phyloP scores from a whole-genome alignment of 2,329 filamentous ascomycete species.

The Phialophora verrucosa region DNA sequence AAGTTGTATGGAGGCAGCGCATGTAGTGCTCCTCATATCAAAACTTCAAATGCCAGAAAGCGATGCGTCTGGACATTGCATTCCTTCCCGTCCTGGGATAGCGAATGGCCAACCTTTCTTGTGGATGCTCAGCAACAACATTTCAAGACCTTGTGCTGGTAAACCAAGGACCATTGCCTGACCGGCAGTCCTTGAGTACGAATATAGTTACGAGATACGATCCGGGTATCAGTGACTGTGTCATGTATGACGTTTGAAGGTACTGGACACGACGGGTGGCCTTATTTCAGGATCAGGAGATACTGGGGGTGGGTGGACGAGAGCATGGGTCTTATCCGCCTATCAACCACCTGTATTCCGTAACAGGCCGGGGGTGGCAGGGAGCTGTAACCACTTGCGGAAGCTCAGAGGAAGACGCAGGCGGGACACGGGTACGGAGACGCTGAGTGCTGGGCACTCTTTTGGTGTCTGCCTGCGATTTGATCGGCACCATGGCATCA shows the following conservation, averaged over 20 bases:
- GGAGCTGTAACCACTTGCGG: slow-evolving; percentile 3
- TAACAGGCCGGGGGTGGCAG: neutral
- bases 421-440: neutral
- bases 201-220: neutral
- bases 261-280: neutral
- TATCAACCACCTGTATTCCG: neutral
- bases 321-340: neutral
- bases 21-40: neutral
- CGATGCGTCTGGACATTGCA: neutral
- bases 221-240: neutral
- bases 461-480: slow-evolving; percentile 20
- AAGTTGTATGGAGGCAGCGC: no score
- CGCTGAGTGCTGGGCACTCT: neutral
- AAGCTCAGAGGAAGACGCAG: slow-evolving; percentile 3
- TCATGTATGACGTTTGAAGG: neutral
- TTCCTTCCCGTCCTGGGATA: neutral
- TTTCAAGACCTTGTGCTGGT: neutral
- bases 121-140: neutral
- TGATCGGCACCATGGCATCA: slow-evolving; percentile 4
- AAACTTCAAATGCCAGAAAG: neutral
- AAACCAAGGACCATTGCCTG: neutral
- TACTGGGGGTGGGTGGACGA: neutral
- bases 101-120: neutral
- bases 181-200: neutral
- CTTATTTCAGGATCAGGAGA: neutral